Conservation (phyloP, 2,329 filamentous ascomycete genomes). For the Metarhizium sp. region DNA sequence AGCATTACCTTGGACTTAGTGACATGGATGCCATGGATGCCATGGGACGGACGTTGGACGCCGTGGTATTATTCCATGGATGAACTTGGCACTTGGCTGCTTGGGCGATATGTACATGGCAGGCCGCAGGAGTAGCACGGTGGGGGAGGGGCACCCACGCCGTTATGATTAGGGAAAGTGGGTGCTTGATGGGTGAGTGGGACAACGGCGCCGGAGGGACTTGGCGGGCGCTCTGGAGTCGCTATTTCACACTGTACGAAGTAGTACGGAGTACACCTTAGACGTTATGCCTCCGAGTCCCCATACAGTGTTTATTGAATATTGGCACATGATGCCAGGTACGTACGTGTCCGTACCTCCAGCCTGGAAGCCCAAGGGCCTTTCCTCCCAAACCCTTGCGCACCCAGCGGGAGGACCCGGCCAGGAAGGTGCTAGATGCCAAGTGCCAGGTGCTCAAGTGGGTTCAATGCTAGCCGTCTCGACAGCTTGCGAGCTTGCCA, state of each 20-base stretch:
- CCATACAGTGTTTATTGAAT: too few species aligned
- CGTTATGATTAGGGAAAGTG: conserved; percentile 2
- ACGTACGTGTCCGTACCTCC: too few species aligned
- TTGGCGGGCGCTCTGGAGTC: background rate
- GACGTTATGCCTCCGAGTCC: background rate
- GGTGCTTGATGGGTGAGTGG: background rate
- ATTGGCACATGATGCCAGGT: background rate
- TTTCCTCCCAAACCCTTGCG: background rate
- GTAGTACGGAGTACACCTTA: too few species aligned
- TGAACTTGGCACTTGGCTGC: background rate
- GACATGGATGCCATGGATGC: conserved; percentile 2
- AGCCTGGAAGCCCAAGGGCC: background rate
- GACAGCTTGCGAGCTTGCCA: background rate
- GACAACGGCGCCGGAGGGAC: background rate
- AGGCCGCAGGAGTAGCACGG: conserved; percentile 1
- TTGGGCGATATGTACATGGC: background rate
- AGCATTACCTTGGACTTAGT: background rate
- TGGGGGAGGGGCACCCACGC: conserved; percentile 1
- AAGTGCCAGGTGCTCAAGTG: background rate
- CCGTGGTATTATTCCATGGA: background rate
- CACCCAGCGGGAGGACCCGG: conserved; percentile 7
- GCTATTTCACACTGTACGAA: background rate
- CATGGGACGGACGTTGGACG: background rate
- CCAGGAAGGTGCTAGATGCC: background rate
- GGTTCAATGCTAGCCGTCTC: background rate